Conservation (phyloP, 352 stramenopile species). For the Aphanomyces cochlioides region DNA sequence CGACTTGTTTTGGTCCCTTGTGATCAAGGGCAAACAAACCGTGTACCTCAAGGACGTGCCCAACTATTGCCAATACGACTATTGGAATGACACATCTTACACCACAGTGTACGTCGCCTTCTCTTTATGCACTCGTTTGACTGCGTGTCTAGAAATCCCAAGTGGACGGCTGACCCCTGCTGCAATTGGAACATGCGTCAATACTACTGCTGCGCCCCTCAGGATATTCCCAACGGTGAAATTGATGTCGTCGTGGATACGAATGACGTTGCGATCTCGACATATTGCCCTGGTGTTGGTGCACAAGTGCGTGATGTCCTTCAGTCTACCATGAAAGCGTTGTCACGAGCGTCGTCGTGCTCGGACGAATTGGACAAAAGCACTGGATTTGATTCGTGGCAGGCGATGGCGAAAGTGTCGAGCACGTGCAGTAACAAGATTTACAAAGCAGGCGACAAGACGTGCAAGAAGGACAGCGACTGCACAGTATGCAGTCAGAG, state of each 20-base stretch:
- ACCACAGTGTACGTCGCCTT: slow-evolving; percentile 9
- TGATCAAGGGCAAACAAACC: slow-evolving; percentile 8
- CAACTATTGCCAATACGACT: slow-evolving; percentile 7
- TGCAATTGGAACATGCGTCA: slow-evolving; percentile 7
- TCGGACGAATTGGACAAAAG: neutral
- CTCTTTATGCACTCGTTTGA: neutral
- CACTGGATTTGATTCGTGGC: slow-evolving; percentile 11
- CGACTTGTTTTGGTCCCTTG: neutral
- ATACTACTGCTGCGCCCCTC: slow-evolving; percentile 8
- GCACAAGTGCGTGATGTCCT: slow-evolving; percentile 4
- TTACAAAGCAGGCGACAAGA: neutral
- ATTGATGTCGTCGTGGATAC: slow-evolving; percentile 8
- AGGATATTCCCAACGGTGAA: slow-evolving; percentile 1
- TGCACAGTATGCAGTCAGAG: slow-evolving; percentile 9
- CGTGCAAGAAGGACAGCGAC: slow-evolving; percentile 15
- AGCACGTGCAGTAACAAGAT: neutral
- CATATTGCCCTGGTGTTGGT: slow-evolving; percentile 2
- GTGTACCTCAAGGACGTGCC: neutral
- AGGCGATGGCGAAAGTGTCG: neutral
- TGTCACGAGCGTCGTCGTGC: neutral
- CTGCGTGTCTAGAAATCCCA: slow-evolving; percentile 1
- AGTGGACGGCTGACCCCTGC: slow-evolving; percentile 11
- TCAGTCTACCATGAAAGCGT: slow-evolving; percentile 10
- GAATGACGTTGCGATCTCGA: neutral
- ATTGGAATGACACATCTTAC: slow-evolving; percentile 11